Base-by-base conservation (phyloP, 2,329 filamentous ascomycete species). In the Aspergillus sp. region DNA sequence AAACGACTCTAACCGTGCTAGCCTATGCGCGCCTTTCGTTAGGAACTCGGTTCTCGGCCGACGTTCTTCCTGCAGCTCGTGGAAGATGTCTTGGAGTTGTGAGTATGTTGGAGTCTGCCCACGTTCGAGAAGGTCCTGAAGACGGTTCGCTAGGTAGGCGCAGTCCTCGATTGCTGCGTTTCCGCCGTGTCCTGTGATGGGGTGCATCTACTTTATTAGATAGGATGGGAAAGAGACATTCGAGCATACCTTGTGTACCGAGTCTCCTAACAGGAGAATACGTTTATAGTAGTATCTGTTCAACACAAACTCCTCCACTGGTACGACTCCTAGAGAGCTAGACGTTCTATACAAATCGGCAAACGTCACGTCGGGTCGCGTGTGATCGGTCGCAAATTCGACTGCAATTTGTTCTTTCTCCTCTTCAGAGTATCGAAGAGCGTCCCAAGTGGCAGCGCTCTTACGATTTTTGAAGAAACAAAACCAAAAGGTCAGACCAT, bases 251-350 rank as follows among this genome's bases (percentile, higher is more conserved):
- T 81, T 82, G 63, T 82, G 79, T 7, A 74, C 76, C 0, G 79
- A 72, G 62, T 82, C 80, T 0, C 79, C 80, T 3, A 82, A 70
- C 1, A 74, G 68, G 1, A 81, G 68, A 3, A 80, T 74, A 6
- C 80, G 68, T 13, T 72, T 70, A 49, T 74, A 78, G 55, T 77
- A 71, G 76, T 79, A 81, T 41, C 73, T 71, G 11, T 74, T 64
- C 25, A 79, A 72, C 1, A 78, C 72, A 34, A 75, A 76, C 62
- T 80, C 77, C 50, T 78, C 73, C 15, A 79, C 45, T 54, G 67
- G 64, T 4, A 76, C 66, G 25, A 75, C 63, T 28, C 58, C 69
- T 31, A 50, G 69, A 3, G 59, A 66, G 6, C 45, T 62, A 28
- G 70, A 59, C 7, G 59, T 59, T 46, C 70, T 54, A 69, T 74